Evolutionary conservation across 106 monocot genomes (phyloP), one percentile per base, ranked within the genome.

Genomic region (Dendrobium officinale): DNA sequence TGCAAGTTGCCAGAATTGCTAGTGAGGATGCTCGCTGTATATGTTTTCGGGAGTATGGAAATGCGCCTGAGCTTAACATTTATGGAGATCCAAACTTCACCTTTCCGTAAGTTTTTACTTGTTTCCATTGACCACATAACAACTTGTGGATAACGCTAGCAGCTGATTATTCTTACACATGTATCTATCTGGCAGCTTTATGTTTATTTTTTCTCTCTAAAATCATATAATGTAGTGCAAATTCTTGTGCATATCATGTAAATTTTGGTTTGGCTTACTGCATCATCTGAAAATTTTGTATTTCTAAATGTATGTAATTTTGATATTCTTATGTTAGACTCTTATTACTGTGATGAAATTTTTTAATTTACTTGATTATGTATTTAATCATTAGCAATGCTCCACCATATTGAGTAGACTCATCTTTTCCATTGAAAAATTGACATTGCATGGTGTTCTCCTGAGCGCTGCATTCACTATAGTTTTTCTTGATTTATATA

Each of bases 31-130:
- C 99, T 1, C 91, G 95, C 2, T 61, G 77, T 51, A 90, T 99
- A 33, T 99, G 99, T 81, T 82, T 89, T 49, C 80, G 90, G 42
- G 88, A 99, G 75, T 99, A 99, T 82, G 99, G 93, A 18, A 79
- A 75, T 84, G 93, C 95, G 55, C 99, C 99, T 51, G 91, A 93
- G 82, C 84, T 99, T 68, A 84, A 81, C 79, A 95, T 99, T 2
- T 99, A 93, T 84, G 95, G 99, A 72, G 99, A 95, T 85, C 93
- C 95, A 42, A 81, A 76, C 79, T 95, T 99, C 79, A 93, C 88
- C 37, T 99, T 99, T n/a, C 99, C 99, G 93, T 99, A 87, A 93
- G 91, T 4, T 79, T 4, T 79, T 79, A 6, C 16, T 78, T 31
- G 49, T 24, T 70, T 2, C 19, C 15, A 16, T 13, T n/a, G 70